Evolutionary conservation across 495 filamentous ascomycete genomes (phyloP).

Genomic region (Penicillium parvum): DNA sequence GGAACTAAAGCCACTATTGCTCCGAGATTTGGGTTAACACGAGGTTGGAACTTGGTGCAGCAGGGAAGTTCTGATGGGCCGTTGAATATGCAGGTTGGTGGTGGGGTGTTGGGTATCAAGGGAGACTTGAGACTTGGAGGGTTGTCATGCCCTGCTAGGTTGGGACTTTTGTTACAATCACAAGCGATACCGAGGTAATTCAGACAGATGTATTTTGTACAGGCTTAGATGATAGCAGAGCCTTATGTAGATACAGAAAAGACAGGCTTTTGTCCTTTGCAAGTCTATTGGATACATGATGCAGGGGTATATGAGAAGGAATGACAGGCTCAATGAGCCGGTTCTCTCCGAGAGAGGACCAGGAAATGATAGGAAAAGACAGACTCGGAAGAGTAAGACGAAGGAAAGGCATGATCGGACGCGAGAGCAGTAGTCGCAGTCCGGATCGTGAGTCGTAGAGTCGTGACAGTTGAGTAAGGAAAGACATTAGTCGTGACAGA

Average conservation of each 20-base stretch:
- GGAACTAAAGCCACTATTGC: no score
- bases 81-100: background rate
- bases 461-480: conserved; percentile 31
- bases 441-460: conserved; percentile 20
- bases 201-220: background rate
- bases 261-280: background rate
- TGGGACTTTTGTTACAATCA: no score
- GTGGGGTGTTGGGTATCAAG: no score
- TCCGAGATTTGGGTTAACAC: background rate
- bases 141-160: no score
- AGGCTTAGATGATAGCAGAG: no score
- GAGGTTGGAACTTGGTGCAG: background rate
- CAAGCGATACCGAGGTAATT: background rate
- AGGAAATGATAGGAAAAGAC: conserved; percentile 2
- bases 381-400: conserved; percentile 17
- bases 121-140: no score
- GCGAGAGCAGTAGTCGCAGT: conserved; percentile 43
- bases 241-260: background rate
- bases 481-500: conserved; percentile 38
- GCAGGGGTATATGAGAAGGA: conserved; percentile 19
- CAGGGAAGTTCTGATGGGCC: background rate
- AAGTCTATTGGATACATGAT: background rate
- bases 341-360: background rate
- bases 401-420: conserved; percentile 33
- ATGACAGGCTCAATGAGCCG: conserved; percentile 4